phyloP scores from a whole-genome alignment of 768 basidiomycete genomes.

The Hysterangium stoloniferum region DNA sequence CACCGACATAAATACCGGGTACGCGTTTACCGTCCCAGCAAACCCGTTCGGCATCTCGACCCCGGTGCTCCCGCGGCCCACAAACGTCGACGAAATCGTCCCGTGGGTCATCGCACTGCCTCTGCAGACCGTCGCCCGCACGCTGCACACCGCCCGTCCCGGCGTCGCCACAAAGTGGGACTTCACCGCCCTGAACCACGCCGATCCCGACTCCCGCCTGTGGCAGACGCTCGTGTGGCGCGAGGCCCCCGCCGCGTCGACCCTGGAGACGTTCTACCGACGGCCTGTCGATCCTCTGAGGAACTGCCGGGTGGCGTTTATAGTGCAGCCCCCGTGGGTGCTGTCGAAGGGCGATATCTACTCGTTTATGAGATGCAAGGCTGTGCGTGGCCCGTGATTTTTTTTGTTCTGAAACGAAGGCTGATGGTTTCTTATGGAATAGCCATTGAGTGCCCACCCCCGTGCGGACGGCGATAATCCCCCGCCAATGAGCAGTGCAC shows the following conservation, averaged over 20 bases:
- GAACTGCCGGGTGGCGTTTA: constrained; percentile 21
- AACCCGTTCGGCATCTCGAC: constrained; percentile 1
- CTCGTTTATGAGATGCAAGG: constrained; percentile 19
- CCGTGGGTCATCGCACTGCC: constrained; percentile 47
- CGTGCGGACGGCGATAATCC: neutral
- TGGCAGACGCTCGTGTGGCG: constrained; percentile 25
- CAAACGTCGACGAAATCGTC: constrained; percentile 28
- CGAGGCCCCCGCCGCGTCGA: neutral
- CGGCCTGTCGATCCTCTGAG: neutral
- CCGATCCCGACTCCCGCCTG: constrained; percentile 15
- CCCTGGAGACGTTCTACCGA: neutral
- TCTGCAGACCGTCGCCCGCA: constrained; percentile 40
- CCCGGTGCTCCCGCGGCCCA: neutral
- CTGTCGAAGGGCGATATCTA: constrained; percentile 28
- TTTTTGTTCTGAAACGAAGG: too few species aligned
- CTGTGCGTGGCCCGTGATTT: constrained; percentile 17
- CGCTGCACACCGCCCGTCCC: constrained; percentile 27
- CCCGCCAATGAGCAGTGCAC: constrained; percentile 8
- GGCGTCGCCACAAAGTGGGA: constrained; percentile 23
- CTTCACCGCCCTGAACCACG: constrained; percentile 18
- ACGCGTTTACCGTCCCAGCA: constrained; percentile 32
- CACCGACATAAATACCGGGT: constrained; percentile 31
- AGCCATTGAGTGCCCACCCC: too few species aligned
- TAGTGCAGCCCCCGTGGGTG: constrained; percentile 35
- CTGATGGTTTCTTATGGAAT: too few species aligned